Conservation (phyloP, 208 protist species). For the Trypanosoma conorhini region DNA sequence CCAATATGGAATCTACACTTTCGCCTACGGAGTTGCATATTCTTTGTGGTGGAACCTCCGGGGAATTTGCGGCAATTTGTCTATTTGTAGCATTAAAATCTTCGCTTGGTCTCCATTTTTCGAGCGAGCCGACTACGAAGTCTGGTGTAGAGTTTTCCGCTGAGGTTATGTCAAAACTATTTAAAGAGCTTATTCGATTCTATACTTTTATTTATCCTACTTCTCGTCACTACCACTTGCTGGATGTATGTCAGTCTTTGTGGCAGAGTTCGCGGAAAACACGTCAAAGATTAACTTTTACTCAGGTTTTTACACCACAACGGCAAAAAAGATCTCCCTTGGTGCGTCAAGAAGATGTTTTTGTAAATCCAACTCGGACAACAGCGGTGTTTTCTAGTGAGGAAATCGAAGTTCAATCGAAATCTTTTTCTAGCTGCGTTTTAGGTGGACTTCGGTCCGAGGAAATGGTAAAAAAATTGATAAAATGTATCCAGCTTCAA, state of each 20-base stretch:
- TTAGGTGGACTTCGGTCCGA: slow-evolving; percentile 8
- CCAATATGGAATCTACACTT: background rate
- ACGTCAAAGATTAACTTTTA: background rate
- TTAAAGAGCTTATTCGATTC: slow-evolving; percentile 24
- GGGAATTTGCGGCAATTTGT: slow-evolving; percentile 27
- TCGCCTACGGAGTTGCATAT: slow-evolving; percentile 7
- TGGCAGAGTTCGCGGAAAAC: slow-evolving; percentile 1
- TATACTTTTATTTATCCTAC: slow-evolving; percentile 13
- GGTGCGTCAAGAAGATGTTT: slow-evolving; percentile 22
- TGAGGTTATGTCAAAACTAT: slow-evolving; percentile 26
- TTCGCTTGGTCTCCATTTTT: slow-evolving; percentile 15
- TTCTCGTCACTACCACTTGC: slow-evolving; percentile 22
- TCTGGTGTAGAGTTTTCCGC: slow-evolving; percentile 5
- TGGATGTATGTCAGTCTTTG: slow-evolving; percentile 24
- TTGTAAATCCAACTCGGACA: background rate
- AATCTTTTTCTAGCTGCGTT: slow-evolving; percentile 18
- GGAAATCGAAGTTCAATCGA: background rate
- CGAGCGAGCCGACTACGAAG: slow-evolving; percentile 10
- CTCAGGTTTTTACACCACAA: slow-evolving; percentile 1
- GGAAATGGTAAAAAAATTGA: slow-evolving; percentile 12
- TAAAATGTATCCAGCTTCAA: slow-evolving; percentile 13
- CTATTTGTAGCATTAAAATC: slow-evolving; percentile 25
- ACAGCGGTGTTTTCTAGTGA: background rate
- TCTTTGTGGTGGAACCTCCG: slow-evolving; percentile 25
- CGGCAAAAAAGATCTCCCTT: background rate